A percentile compares a stretch with the other conserved stretches of the same genome.
Evolutionary conservation across 768 basidiomycete species (phyloP).

Genomic region (Glaciozyma antarctica): DNA sequence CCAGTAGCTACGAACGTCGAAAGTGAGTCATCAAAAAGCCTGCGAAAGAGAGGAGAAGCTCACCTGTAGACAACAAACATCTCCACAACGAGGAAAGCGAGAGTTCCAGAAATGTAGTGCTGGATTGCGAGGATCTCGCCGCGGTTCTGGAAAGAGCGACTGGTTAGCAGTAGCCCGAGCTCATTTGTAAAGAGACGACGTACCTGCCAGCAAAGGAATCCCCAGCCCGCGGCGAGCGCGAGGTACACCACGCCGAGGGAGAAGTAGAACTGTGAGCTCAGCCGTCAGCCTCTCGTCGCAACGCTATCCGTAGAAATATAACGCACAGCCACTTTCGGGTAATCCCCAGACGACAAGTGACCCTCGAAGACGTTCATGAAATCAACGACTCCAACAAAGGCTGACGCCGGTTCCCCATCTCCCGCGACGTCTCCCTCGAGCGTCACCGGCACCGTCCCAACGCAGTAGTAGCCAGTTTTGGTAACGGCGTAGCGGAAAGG

Average conservation of each 20-base stretch:
- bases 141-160: conserved; percentile 51
- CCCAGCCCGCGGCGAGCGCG: conserved; percentile 63
- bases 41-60: too few relatives aligned
- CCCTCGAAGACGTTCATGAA: conserved; percentile 86
- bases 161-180: too few relatives aligned
- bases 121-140: conserved; percentile 81
- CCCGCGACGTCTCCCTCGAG: conserved; percentile 45
- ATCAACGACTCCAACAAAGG: conserved; percentile 49
- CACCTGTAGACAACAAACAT: conserved; percentile 62
- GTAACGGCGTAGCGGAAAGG: conserved; percentile 74
- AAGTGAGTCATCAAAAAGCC: too few relatives aligned
- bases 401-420: conserved; percentile 8
- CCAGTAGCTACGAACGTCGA: conserved; percentile 59
- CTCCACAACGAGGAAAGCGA: conserved; percentile 78
- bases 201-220: conserved; percentile 51
- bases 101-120: conserved; percentile 81
- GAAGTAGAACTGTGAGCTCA: conserved; percentile 30
- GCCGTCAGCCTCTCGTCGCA: background rate
- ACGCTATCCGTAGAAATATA: conserved; percentile 3
- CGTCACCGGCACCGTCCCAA: conserved; percentile 81
- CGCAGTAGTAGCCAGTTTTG: conserved; percentile 91
- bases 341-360: conserved; percentile 80
- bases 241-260: conserved; percentile 71
- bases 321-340: conserved; percentile 89
- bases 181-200: too few relatives aligned